These are phyloP conservation scores for Saprolegnia parasitica DNA, from an alignment of 352 stramenopile species.

Conservation along the genomic window DNA sequence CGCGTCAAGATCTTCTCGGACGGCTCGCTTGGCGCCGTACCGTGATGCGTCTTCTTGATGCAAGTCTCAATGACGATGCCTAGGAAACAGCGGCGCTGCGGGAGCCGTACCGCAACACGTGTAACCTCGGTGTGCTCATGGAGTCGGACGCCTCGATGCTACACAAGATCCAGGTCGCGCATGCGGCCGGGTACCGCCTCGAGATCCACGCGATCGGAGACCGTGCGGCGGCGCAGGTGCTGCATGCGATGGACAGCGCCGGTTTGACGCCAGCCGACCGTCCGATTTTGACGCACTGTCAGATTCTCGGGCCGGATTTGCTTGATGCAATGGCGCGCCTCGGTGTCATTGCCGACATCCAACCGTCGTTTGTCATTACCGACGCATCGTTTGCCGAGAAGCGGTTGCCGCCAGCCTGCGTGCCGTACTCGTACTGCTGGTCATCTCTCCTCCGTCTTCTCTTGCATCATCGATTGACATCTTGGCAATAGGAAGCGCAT, in stretches of 20 bases:
- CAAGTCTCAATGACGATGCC: not conserved
- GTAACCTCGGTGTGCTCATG: slow-evolving; percentile 79
- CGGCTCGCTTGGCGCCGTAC: slow-evolving; percentile 80
- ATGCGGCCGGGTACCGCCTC: slow-evolving; percentile 57
- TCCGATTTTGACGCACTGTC: slow-evolving; percentile 87
- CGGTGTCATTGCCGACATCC: slow-evolving; percentile 83
- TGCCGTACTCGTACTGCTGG: slow-evolving; percentile 77
- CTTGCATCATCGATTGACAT: too few species aligned
- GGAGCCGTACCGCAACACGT: slow-evolving; percentile 53
- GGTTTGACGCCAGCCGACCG: slow-evolving; percentile 45
- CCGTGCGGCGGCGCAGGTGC: slow-evolving; percentile 64
- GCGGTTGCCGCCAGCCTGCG: slow-evolving; percentile 49
- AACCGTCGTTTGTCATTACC: slow-evolving; percentile 85
- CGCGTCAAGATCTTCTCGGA: slow-evolving; percentile 88
- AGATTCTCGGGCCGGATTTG: slow-evolving; percentile 74
- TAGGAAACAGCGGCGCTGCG: slow-evolving; percentile 82
- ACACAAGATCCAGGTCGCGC: slow-evolving; percentile 56
- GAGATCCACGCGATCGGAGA: slow-evolving; percentile 89
- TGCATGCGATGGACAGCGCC: slow-evolving; percentile 56
- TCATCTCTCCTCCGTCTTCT: slow-evolving; percentile 1
- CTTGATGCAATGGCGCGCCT: slow-evolving; percentile 63
- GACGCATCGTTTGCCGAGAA: slow-evolving; percentile 78
- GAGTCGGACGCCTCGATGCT: slow-evolving; percentile 59
- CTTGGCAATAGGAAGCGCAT: slow-evolving; percentile 56
- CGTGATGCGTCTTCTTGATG: not conserved